Percentiles rank a stretch among this genome's conserved stretches.
These are phyloP conservation scores for Umbelopsis sp. DNA, from an alignment of 371 early-diverging fungal genomes.

Conservation along the genomic window DNA sequence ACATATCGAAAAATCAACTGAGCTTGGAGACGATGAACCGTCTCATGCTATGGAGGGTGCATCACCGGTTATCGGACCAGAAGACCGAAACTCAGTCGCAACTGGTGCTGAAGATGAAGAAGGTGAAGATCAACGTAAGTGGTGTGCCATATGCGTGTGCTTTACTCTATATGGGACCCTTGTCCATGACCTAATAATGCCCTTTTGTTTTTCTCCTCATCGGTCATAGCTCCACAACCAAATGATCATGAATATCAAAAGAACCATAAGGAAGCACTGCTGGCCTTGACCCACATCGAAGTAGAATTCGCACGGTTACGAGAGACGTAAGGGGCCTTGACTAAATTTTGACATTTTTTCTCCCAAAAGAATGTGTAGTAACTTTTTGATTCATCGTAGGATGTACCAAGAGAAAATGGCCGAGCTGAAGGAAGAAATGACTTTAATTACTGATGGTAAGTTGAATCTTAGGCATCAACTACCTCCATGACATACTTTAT, in stretches of 20 bases:
- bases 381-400: conserved; percentile 28
- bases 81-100: background rate
- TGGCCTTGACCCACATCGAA: conserved; percentile 53
- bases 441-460: conserved; percentile 61
- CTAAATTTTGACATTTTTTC: background rate
- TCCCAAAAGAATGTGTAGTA: background rate
- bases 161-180: background rate
- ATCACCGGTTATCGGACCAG: conserved; percentile 16
- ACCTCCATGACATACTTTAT: background rate
- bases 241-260: conserved; percentile 34
- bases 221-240: conserved; percentile 11
- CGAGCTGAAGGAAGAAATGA: conserved; percentile 60
- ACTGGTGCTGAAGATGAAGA: conserved; percentile 25
- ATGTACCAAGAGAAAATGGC: conserved; percentile 66
- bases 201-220: background rate
- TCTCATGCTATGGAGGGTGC: conserved; percentile 30
- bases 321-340: conserved; percentile 43
- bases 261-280: conserved; percentile 46
- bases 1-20: conserved; percentile 19
- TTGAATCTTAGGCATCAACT: no score
- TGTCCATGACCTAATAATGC: background rate
- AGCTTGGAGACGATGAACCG: conserved; percentile 24
- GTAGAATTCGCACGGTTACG: conserved; percentile 52
- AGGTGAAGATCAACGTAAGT: conserved; percentile 22
- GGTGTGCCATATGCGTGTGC: background rate